A percentile compares a stretch with the other conserved stretches of the same genome.
phyloP scores from a whole-genome alignment of 2,329 filamentous ascomycete genomes.

The Elsinoe arachidis region DNA sequence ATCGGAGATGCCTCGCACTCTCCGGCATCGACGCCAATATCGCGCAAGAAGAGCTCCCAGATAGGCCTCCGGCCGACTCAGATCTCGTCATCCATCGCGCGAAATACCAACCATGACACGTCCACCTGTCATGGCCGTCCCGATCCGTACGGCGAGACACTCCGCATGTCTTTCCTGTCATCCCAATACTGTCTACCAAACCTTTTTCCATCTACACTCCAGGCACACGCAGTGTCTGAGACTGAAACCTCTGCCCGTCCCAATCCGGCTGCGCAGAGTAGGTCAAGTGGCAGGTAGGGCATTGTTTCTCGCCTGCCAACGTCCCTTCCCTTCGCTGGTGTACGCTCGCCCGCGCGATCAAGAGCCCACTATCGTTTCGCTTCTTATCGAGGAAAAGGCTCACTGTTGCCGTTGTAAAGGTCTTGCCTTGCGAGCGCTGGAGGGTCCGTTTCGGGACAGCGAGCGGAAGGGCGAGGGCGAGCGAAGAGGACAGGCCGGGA shows the following conservation, averaged over 20 bases:
- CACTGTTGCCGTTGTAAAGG: not conserved
- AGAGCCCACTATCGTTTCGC: too few species aligned
- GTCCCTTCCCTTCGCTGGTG: not conserved
- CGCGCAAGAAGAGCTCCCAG: too few species aligned
- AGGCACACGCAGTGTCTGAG: too few species aligned
- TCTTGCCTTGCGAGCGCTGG: not conserved
- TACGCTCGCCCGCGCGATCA: too few species aligned
- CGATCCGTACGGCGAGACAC: not conserved
- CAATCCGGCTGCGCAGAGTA: not conserved
- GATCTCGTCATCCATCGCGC: too few species aligned
- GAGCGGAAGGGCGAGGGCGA: not conserved
- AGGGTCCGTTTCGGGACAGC: not conserved
- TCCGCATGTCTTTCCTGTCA: not conserved
- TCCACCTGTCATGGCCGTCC: not conserved
- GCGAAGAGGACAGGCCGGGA: not conserved
- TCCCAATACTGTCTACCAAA: too few species aligned
- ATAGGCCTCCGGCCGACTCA: too few species aligned
- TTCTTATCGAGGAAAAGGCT: too few species aligned
- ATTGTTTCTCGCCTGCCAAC: not conserved
- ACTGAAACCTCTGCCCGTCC: not conserved
- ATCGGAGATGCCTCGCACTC: too few species aligned
- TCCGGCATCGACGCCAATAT: too few species aligned
- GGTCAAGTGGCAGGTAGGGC: not conserved
- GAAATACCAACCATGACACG: too few species aligned
- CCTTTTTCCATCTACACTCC: too few species aligned